Conservation (phyloP, 805 yeast species). For the Ogataea haglerorum region DNA sequence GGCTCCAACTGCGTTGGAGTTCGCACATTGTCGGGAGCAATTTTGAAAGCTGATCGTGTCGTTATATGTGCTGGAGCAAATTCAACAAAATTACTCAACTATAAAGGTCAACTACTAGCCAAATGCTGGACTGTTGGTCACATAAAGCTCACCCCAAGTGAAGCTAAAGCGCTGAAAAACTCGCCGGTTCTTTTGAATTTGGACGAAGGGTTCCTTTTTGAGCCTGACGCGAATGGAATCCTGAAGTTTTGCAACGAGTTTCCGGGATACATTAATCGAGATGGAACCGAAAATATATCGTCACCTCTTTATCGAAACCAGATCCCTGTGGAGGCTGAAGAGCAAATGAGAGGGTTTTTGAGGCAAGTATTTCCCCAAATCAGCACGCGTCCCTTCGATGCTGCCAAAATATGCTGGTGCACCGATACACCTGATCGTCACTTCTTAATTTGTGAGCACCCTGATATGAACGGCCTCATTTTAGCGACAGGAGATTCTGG, state of each 20-base stretch:
- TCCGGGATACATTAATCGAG: conserved; percentile 35
- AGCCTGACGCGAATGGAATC: conserved; percentile 36
- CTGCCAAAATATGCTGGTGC: conserved; percentile 35
- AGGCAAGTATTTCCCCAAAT: conserved; percentile 33
- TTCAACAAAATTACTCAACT: conserved; percentile 35
- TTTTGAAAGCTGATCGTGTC: conserved; percentile 25
- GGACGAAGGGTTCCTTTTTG: conserved; percentile 41
- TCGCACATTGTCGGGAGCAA: conserved; percentile 27
- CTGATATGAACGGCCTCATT: conserved; percentile 29
- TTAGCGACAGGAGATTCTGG: conserved; percentile 49
- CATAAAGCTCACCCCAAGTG: conserved; percentile 34
- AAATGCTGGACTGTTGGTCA: conserved; percentile 43
- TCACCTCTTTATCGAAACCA: conserved; percentile 23
- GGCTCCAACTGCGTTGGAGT: conserved; percentile 25
- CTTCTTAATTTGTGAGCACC: conserved; percentile 38
- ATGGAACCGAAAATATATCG: conserved; percentile 16
- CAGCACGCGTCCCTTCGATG: conserved; percentile 30
- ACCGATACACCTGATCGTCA: conserved; percentile 40
- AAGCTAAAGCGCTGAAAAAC: conserved; percentile 30
- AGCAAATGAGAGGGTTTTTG: conserved; percentile 32
- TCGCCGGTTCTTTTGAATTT: conserved; percentile 37
- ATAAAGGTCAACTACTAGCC: conserved; percentile 35
- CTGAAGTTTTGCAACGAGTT: conserved; percentile 40
- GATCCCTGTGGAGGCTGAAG: conserved; percentile 34
- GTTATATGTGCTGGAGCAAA: conserved; percentile 41